Conservation (phyloP, 441 rosid genomes). For the Metrosideros polymorpha region DNA sequence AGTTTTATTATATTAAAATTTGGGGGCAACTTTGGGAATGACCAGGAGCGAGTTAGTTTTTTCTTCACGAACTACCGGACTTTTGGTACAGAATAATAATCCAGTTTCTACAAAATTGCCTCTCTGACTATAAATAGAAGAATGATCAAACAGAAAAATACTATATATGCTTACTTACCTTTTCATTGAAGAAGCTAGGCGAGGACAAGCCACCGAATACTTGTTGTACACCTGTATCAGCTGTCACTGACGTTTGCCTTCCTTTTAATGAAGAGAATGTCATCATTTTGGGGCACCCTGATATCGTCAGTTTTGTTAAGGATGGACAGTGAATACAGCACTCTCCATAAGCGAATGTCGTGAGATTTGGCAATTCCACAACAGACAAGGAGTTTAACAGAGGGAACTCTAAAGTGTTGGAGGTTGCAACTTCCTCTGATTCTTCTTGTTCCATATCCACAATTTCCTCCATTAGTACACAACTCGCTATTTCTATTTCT, state of each 20-base stretch:
- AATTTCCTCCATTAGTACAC: rapidly evolving
- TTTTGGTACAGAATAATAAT: neutral
- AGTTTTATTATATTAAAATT: neutral
- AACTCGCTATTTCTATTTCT: neutral
- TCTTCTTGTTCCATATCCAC: neutral
- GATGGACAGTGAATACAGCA: rapidly evolving
- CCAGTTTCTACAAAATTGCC: neutral
- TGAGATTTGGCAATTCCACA: neutral
- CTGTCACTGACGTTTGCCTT: rapidly evolving
- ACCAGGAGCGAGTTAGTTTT: rapidly evolving
- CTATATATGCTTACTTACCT: neutral
- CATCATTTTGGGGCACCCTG: rapidly evolving
- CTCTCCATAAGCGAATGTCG: neutral
- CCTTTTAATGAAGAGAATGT: neutral
- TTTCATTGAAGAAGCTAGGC: neutral
- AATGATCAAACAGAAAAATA: neutral
- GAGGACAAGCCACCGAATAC: rapidly evolving
- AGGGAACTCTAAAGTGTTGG: neutral
- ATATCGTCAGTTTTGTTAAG: rapidly evolving
- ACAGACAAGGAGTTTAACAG: neutral
- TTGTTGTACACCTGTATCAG: neutral
- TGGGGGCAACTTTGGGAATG: neutral
- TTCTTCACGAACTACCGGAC: rapidly evolving
- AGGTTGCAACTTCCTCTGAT: neutral
- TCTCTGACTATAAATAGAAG: neutral